phyloP scores from a whole-genome alignment of 768 basidiomycete species.

The Plicaturopsis crispa region DNA sequence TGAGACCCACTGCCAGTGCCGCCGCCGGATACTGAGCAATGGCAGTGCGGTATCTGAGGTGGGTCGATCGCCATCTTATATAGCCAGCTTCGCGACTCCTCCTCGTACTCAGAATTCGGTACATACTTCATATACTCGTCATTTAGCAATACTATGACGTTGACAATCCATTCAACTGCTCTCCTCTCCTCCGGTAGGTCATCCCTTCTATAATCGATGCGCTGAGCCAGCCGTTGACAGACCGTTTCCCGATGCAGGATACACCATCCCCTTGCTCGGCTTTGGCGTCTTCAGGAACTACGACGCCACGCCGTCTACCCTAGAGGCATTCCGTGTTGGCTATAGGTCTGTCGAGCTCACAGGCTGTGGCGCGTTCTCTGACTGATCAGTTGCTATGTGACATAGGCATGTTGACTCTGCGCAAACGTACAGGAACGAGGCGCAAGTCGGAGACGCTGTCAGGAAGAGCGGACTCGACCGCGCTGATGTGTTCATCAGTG shows the following conservation, averaged over 20 bases:
- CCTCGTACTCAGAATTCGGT: too few species aligned
- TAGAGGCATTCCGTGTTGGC: conserved; percentile 60
- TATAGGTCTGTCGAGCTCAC: conserved; percentile 41
- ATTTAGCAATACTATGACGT: neutral
- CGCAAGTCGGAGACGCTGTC: conserved; percentile 51
- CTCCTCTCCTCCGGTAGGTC: conserved; percentile 17
- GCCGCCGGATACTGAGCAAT: too few species aligned
- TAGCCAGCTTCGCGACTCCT: too few species aligned
- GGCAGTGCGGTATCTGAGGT: too few species aligned
- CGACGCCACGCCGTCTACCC: conserved; percentile 41
- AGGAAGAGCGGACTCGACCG: conserved; percentile 47
- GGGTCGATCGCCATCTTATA: too few species aligned
- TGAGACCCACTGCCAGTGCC: too few species aligned
- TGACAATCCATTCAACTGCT: conserved; percentile 14
- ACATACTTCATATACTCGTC: too few species aligned
- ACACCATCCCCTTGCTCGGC: conserved; percentile 57
- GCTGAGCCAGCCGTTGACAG: too few species aligned
- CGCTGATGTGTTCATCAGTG: conserved; percentile 67
- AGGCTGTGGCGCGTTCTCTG: neutral
- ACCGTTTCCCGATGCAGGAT: too few species aligned
- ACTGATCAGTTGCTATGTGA: neutral
- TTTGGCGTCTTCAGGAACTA: conserved; percentile 72
- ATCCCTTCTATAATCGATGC: too few species aligned
- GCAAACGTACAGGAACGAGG: conserved; percentile 61
- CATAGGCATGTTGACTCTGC: conserved; percentile 72